Percentiles rank a stretch among this genome's conserved stretches.
These are phyloP conservation scores for Fusarium sacchari DNA, from an alignment of 2,329 filamentous ascomycete species.

Conservation along the genomic window DNA sequence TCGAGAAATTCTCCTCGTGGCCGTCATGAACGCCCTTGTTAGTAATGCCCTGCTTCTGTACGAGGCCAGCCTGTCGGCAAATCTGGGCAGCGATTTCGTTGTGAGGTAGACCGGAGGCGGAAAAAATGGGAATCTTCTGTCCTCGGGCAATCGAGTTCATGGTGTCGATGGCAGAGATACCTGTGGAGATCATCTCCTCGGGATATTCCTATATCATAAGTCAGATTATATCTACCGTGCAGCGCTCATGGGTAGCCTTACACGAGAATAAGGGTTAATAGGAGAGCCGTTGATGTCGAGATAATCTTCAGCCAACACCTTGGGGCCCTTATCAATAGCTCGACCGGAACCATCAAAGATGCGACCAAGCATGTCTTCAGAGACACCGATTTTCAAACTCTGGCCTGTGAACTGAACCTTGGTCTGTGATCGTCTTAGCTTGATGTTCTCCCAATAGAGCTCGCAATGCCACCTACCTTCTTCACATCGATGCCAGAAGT, in stretches of 20 bases:
- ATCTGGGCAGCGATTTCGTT: slow-evolving; percentile 99
- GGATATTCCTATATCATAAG: slow-evolving; percentile 79
- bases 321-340: slow-evolving; percentile 98
- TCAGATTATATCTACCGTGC: neutral
- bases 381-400: slow-evolving; percentile 98
- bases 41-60: slow-evolving; percentile 78
- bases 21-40: slow-evolving; percentile 97
- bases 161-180: slow-evolving; percentile 98
- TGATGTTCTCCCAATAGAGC: neutral
- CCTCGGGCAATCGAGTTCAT: slow-evolving; percentile 99
- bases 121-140: slow-evolving; percentile 99
- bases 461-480: slow-evolving; percentile 71
- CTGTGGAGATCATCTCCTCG: slow-evolving; percentile 99
- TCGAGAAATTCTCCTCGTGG: slow-evolving; percentile 99
- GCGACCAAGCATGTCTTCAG: slow-evolving; percentile 98
- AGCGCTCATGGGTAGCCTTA: slow-evolving; percentile 55
- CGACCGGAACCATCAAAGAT: slow-evolving; percentile 98
- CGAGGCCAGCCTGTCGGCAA: slow-evolving; percentile 94
- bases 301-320: slow-evolving; percentile 97
- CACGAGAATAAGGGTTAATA: slow-evolving; percentile 97
- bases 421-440: slow-evolving; percentile 67
- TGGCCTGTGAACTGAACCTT: slow-evolving; percentile 97
- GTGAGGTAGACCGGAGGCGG: slow-evolving; percentile 95
- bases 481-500: slow-evolving; percentile 98
- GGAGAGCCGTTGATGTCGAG: slow-evolving; percentile 98